These are phyloP conservation scores for Erodium chrysanthum DNA, from an alignment of 441 rosid genomes.

Conservation along the genomic window DNA sequence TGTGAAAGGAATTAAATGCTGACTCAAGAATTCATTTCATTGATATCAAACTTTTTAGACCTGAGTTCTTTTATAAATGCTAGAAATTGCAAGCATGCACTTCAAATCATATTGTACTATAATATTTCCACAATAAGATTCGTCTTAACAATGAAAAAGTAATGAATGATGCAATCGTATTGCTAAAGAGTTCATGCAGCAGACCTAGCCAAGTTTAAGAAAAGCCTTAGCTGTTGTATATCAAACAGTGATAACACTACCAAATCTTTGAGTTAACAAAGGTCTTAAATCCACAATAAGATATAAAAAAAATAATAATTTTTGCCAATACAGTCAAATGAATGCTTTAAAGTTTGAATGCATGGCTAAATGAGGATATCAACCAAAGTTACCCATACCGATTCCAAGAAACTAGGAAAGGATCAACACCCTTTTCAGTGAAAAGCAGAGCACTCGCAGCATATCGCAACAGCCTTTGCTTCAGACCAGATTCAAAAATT, in stretches of 20 bases:
- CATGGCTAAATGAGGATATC: no score
- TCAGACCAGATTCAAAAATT: slow-evolving; percentile 83
- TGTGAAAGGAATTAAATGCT: neutral
- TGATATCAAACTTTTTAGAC: neutral
- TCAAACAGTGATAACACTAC: neutral
- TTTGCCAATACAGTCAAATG: no score
- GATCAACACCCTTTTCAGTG: slow-evolving; percentile 81
- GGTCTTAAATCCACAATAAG: neutral
- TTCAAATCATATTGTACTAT: neutral
- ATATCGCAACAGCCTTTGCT: slow-evolving; percentile 77
- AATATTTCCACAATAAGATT: neutral
- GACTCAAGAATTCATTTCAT: neutral
- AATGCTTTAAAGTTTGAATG: no score
- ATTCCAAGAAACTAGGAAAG: slow-evolving; percentile 90
- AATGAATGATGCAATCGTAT: neutral
- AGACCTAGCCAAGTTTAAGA: neutral
- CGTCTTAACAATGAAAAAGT: neutral
- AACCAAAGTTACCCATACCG: slow-evolving; percentile 39
- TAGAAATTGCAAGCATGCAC: neutral
- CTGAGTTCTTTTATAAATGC: neutral
- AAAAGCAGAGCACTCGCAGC: slow-evolving; percentile 88
- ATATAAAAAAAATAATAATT: no score
- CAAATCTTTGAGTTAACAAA: neutral
- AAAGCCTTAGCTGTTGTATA: neutral
- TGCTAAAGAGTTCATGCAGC: neutral